Percentiles rank a stretch among this genome's conserved stretches.
phyloP scores from a whole-genome alignment of 139 green algal genomes.

The Zygnema circumcarinatum region DNA sequence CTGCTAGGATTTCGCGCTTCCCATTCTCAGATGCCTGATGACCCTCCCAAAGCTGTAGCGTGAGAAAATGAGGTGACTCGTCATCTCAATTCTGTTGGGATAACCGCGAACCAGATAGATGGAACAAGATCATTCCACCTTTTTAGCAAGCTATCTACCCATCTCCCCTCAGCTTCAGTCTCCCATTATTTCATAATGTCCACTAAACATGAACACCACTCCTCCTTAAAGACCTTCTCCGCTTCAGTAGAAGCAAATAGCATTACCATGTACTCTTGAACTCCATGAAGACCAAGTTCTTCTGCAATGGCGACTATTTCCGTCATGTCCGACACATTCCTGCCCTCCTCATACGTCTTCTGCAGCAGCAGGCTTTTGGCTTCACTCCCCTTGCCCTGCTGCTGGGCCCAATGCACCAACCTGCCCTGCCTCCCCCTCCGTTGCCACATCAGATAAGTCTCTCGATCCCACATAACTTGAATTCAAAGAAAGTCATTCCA shows the following conservation, averaged over 20 bases:
- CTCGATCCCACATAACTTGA: slow-evolving; percentile 4
- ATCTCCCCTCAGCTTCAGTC: too few relatives aligned
- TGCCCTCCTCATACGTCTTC: slow-evolving; percentile 55
- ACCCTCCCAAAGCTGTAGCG: too few relatives aligned
- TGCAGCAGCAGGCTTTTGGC: slow-evolving; percentile 41
- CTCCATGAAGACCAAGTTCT: slow-evolving; percentile 31
- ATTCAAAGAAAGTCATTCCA: too few relatives aligned
- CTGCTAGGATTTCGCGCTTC: background rate
- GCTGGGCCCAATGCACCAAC: slow-evolving; percentile 38
- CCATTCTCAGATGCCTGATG: slow-evolving; percentile 25
- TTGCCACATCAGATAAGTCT: background rate
- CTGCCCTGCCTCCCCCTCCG: too few relatives aligned
- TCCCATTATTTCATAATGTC: too few relatives aligned
- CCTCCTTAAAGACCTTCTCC: too few relatives aligned
- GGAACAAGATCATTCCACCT: background rate
- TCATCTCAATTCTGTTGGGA: background rate
- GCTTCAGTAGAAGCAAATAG: too few relatives aligned
- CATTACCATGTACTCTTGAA: slow-evolving; percentile 19
- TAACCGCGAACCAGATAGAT: background rate
- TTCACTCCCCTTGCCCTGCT: slow-evolving; percentile 32
- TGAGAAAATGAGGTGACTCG: background rate
- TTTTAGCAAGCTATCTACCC: background rate
- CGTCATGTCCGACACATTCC: slow-evolving; percentile 40
- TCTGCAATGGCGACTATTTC: slow-evolving; percentile 17
- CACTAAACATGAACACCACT: too few relatives aligned